Conservation (phyloP, 2,329 filamentous ascomycete genomes). For the Monosporascus sp. region DNA sequence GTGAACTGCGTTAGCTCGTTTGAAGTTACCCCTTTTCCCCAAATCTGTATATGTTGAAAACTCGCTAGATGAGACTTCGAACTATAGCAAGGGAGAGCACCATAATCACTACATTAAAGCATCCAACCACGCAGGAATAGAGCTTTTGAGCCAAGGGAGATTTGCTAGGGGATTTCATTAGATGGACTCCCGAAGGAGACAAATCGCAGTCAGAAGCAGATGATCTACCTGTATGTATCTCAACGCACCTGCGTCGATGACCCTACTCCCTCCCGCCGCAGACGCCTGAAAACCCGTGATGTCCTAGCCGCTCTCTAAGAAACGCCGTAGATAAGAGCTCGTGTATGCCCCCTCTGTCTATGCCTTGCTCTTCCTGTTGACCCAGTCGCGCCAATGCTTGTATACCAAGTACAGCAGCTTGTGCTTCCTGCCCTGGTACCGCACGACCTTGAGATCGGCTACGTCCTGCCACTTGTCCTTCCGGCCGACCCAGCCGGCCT, state of each 20-base stretch:
- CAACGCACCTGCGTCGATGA: neutral
- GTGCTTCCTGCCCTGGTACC: constrained; percentile 82
- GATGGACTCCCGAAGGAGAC: neutral
- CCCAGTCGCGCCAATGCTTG: constrained; percentile 75
- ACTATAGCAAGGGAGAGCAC: no score
- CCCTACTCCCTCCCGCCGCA: neutral
- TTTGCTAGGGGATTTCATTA: no score
- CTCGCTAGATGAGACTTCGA: no score
- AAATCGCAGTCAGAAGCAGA: neutral
- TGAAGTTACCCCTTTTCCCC: no score
- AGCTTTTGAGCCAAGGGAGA: no score
- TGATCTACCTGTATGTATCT: neutral
- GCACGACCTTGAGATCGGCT: constrained; percentile 65
- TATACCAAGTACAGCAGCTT: constrained; percentile 67
- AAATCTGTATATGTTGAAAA: no score
- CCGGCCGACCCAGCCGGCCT: constrained; percentile 87
- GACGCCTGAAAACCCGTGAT: neutral
- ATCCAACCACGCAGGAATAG: no score
- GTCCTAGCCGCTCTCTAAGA: neutral
- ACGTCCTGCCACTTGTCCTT: constrained; percentile 75
- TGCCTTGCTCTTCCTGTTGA: constrained; percentile 31
- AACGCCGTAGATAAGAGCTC: neutral
- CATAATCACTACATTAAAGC: no score
- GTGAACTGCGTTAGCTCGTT: no score
- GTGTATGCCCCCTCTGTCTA: constrained; percentile 6